Percentiles rank a stretch among this genome's conserved stretches.
phyloP scores from a whole-genome alignment of 192 early-diverging fungal genomes.

The Neocallimastix lanati region DNA sequence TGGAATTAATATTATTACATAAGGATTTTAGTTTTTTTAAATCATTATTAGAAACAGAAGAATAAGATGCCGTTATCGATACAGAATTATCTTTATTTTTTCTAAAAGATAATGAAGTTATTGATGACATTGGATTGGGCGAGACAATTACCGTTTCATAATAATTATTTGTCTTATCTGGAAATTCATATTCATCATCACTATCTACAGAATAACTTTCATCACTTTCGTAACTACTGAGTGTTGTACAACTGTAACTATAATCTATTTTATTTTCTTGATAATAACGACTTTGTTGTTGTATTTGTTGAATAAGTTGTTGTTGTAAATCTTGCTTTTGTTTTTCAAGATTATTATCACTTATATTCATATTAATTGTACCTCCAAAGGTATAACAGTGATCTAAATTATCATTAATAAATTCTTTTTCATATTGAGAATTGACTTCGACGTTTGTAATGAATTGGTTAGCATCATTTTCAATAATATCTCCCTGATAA shows the following conservation, averaged over 20 bases:
- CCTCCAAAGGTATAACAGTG: neutral
- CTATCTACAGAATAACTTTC: neutral
- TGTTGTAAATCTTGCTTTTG: neutral
- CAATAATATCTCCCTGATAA: neutral
- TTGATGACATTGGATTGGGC: neutral
- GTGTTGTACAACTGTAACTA: neutral
- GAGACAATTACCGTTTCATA: neutral
- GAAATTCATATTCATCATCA: neutral
- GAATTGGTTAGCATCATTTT: neutral
- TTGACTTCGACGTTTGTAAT: neutral
- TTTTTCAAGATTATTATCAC: neutral
- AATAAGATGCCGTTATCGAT: neutral
- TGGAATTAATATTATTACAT: neutral
- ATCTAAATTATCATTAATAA: neutral
- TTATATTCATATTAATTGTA: neutral
- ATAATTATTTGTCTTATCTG: neutral
- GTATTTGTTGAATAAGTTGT: neutral
- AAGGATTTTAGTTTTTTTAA: neutral
- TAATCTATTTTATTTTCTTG: neutral
- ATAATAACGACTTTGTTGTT: neutral
- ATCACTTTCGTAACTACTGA: neutral
- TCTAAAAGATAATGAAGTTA: neutral
- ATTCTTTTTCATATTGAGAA: neutral
- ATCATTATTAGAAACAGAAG: neutral
- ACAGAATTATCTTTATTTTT: neutral